A percentile compares a stretch with the other conserved stretches of the same genome.
These are phyloP conservation scores for Raffaelea deltoideospora DNA, from an alignment of 2,329 filamentous ascomycete genomes.

Conservation along the genomic window DNA sequence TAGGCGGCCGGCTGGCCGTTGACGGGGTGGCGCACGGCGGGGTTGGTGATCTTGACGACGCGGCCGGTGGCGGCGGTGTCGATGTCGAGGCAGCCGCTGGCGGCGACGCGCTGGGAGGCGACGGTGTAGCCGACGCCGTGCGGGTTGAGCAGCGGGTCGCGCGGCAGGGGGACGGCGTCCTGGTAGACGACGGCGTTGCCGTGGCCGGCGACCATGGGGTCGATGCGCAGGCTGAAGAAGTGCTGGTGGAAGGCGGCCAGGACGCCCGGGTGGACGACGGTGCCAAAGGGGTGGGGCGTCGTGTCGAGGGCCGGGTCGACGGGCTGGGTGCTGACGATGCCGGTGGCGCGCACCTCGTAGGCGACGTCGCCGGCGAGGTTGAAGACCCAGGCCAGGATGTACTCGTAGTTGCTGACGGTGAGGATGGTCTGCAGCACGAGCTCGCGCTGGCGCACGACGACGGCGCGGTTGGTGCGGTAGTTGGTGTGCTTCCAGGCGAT, in stretches of 20 bases:
- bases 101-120: slow-evolving; percentile 22
- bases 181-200: slow-evolving; percentile 33
- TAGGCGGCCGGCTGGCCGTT: slow-evolving; percentile 28
- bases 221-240: slow-evolving; percentile 49
- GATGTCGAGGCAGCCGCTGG: slow-evolving; percentile 27
- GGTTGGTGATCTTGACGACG: slow-evolving; percentile 32
- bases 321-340: slow-evolving; percentile 45
- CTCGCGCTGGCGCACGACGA: slow-evolving; percentile 31
- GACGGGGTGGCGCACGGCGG: slow-evolving; percentile 22
- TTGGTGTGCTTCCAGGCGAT: slow-evolving; percentile 60
- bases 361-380: slow-evolving; percentile 45
- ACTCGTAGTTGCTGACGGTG: slow-evolving; percentile 58
- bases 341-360: slow-evolving; percentile 48
- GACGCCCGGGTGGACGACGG: slow-evolving; percentile 45
- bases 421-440: slow-evolving; percentile 54
- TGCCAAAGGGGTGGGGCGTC: slow-evolving; percentile 30
- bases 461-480: slow-evolving; percentile 31
- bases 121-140: slow-evolving; percentile 27
- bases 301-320: slow-evolving; percentile 39
- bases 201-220: slow-evolving; percentile 45
- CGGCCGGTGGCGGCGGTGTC: slow-evolving; percentile 34
- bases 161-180: slow-evolving; percentile 24
- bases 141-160: slow-evolving; percentile 25
- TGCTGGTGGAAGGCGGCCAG: slow-evolving; percentile 58
- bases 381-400: slow-evolving; percentile 35